Conservation (phyloP, 257 asterid genomes). For the Salvia miltiorrhiza region DNA sequence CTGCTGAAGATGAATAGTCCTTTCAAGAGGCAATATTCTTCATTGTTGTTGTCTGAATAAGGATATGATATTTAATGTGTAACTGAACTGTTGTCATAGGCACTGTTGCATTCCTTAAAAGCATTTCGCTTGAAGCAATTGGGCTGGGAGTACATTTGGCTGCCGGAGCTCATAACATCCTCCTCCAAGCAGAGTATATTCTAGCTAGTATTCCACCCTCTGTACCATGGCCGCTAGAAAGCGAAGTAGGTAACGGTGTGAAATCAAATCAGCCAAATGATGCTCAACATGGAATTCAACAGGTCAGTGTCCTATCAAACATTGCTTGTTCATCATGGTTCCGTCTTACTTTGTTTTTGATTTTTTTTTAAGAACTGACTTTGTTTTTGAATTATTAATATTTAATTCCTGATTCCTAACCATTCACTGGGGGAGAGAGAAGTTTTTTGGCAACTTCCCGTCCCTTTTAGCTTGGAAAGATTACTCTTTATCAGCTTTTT, state of each 20-base stretch:
- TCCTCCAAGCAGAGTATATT: conserved; percentile 86
- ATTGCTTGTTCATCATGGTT: conserved; percentile 2
- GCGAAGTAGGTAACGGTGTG: conserved; percentile 48
- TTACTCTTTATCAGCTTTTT: neutral
- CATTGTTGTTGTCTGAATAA: neutral
- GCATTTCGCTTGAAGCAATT: conserved; percentile 93
- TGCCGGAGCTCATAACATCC: conserved; percentile 90
- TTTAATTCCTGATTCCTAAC: neutral
- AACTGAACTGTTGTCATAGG: conserved; percentile 45
- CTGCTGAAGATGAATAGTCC: conserved; percentile 6
- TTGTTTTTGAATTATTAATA: neutral
- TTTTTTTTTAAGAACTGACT: too few species aligned
- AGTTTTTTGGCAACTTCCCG: neutral
- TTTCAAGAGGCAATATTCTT: neutral
- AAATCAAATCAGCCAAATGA: conserved; percentile 88
- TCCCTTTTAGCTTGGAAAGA: neutral
- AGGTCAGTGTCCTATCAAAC: conserved; percentile 41
- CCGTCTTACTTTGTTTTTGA: neutral
- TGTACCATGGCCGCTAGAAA: conserved; percentile 65
- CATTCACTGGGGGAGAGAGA: neutral
- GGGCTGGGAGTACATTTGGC: conserved; percentile 97
- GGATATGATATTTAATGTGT: conserved; percentile 10
- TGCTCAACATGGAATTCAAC: conserved; percentile 93
- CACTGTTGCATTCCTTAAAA: conserved; percentile 82
- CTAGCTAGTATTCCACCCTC: conserved; percentile 82